A percentile compares a stretch with the other conserved stretches of the same genome.
Conservation (phyloP, 2,329 filamentous ascomycete species). For the Cordyceps cicadae region DNA sequence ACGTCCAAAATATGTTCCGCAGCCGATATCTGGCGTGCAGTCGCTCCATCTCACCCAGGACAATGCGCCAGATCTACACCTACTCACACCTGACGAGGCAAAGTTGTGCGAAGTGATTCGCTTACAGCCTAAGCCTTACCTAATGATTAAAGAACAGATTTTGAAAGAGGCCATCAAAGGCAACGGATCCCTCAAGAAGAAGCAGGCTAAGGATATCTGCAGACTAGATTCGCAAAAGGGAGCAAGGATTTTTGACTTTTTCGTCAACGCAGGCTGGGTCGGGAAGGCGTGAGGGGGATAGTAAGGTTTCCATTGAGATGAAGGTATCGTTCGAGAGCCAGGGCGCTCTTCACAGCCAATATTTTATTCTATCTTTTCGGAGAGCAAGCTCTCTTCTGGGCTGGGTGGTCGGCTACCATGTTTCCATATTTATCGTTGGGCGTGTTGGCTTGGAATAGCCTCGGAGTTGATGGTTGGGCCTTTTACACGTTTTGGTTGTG, state of each 20-base stretch:
- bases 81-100: slow-evolving; percentile 74
- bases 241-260: slow-evolving; percentile 84
- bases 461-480: background rate
- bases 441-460: background rate
- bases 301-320: too few relatives aligned
- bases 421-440: background rate
- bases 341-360: too few relatives aligned
- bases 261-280: slow-evolving; percentile 88
- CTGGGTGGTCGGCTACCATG: background rate
- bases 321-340: too few relatives aligned
- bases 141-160: slow-evolving; percentile 90
- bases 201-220: slow-evolving; percentile 81
- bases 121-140: slow-evolving; percentile 86
- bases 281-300: slow-evolving; percentile 50
- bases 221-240: slow-evolving; percentile 78
- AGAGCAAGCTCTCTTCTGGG: too few relatives aligned
- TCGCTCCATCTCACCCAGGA: slow-evolving; percentile 65
- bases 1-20: slow-evolving; percentile 44
- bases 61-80: slow-evolving; percentile 71
- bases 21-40: slow-evolving; percentile 51
- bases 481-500: background rate
- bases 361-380: too few relatives aligned
- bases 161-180: slow-evolving; percentile 83
- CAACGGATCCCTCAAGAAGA: slow-evolving; percentile 86
- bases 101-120: slow-evolving; percentile 79